Evolutionary conservation across 202 grass and related monocot species (phyloP), one percentile per base, ranked within the genome.

Genomic region (Carex sylvatica): DNA sequence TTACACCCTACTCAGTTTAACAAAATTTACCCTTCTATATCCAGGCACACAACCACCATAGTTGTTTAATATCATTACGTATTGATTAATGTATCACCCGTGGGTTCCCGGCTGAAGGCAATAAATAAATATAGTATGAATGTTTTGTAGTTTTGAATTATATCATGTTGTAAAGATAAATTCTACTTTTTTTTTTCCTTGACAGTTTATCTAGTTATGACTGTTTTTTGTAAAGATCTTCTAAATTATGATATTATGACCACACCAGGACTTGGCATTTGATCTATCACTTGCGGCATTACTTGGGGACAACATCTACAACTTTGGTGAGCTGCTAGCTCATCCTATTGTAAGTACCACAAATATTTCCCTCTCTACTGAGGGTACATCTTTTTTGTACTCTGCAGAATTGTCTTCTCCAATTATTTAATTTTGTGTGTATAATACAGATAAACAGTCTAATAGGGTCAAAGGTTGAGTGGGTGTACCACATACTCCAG

Each of bases 281-380:
- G 96, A 99, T 40, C 89, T 96, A 30, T 99, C 91, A 14, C 96
- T 99, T 38, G 91, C 96, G 14, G 93, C 93, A 4, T 89, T 99
- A 85, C 83, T 99, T 19, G 96, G 96, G 69, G 93, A 99, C 62
- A 99, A 99, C 74, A 99, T 99, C 70, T 99, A 99, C 84, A 99
- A 99, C 65, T 99, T 96, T 62, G 96, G 96, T 18, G 96, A 99
- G 88, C 85, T 99, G 82, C 79, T 99, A 76, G 93, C 93, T 38
- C 96, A 96, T 80, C 93, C 96, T 0, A 96, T 99, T 92, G 96
- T 98, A 98, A 64, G 78, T 81, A 49, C 16, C 38, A 13, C 16
- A 60, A 13, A 80, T 46, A 7, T 33, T 19, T 65, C 38, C 42
- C 47, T 13, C 14, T 65, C 28, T 18, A 65, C 4, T 81, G 20